phyloP scores from a whole-genome alignment of 1,284 basidiomycete genomes.

The Marasmius sp. region DNA sequence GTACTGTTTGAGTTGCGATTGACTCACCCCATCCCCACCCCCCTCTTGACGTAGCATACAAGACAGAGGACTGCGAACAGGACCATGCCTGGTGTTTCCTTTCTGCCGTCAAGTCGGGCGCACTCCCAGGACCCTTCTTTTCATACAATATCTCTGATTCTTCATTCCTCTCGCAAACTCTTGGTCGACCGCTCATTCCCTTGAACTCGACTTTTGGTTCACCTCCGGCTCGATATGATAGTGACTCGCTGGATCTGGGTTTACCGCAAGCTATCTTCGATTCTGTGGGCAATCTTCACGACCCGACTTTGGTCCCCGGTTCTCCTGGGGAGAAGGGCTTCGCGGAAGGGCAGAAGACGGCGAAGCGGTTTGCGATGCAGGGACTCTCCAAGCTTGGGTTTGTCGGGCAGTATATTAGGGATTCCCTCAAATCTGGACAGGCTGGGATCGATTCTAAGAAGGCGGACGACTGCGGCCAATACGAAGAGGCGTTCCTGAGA shows the following conservation, averaged over 20 bases:
- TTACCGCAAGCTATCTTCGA: not conserved
- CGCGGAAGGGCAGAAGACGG: conserved; percentile 62
- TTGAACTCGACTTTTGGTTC: not conserved
- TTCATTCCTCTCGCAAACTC: conserved; percentile 11
- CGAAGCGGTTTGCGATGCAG: conserved; percentile 58
- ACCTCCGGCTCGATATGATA: too few relatives aligned
- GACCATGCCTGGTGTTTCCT: conserved; percentile 73
- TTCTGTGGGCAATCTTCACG: conserved; percentile 12
- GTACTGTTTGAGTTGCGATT: not conserved
- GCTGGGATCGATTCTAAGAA: conserved; percentile 36
- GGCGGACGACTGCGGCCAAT: conserved; percentile 40
- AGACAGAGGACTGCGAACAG: conserved; percentile 57
- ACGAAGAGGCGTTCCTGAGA: conserved; percentile 39
- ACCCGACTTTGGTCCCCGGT: conserved; percentile 26
- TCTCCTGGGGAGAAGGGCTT: conserved; percentile 44
- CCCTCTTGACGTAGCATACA: conserved; percentile 40
- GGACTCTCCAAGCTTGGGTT: conserved; percentile 66
- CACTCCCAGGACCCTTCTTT: conserved; percentile 58
- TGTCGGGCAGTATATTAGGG: conserved; percentile 58
- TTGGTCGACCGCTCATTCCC: conserved; percentile 1
- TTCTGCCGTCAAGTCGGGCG: conserved; percentile 49
- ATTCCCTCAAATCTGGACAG: conserved; percentile 43
- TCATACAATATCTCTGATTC: conserved; percentile 38
- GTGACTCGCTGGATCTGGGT: not conserved
- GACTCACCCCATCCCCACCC: not conserved